Base-by-base conservation (phyloP, 441 rosid genomes). In the Eruca vesicaria region DNA sequence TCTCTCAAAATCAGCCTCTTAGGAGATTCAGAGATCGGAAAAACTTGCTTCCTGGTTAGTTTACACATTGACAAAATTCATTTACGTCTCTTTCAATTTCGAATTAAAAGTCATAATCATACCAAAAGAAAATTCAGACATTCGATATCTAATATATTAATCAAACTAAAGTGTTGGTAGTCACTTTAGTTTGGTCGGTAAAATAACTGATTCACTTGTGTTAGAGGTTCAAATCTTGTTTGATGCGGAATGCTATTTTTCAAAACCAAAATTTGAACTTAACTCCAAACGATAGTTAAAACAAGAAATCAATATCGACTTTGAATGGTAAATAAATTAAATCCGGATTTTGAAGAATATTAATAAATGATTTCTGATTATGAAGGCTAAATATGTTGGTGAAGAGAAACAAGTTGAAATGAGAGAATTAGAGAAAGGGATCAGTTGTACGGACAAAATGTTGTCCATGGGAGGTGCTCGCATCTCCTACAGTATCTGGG, bases 401-500 rank as follows among this genome's bases (percentile, higher is more conserved):
- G 81, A 80, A 50, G 91, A 85, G 65, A 82, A 79, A 78, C 84
- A 76, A 63, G 79, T 79, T 16, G 80, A 73, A 23, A 72, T 67
- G 71, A 35, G 26, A 71, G 71, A 78, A 19, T 10, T 66, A 36
- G 86, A 69, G 69, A 77, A 82, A 63, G 96, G 97, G 35, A 75
- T 89, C 33, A 89, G 80, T 71, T 60, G 79, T 78, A 87, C 85
- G 83, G 94, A 86, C 58, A 94, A 94, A 80, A 90, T 88, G 1
- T 82, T 90, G 20, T 45, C 66, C 48, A 89, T 94, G 48, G 74
- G 77, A 73, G 97, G 89, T 15, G 97, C 97, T 3, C 87, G 91
- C 1, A 89, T 94, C 73, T 87, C 91, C 33, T 90, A 88, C 68
- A 84, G 89, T 36, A 86, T 92, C 12, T 94, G 98, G 97, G 97